Evolutionary conservation across 352 stramenopile species (phyloP).

Genomic region (Sclerospora graminicola): DNA sequence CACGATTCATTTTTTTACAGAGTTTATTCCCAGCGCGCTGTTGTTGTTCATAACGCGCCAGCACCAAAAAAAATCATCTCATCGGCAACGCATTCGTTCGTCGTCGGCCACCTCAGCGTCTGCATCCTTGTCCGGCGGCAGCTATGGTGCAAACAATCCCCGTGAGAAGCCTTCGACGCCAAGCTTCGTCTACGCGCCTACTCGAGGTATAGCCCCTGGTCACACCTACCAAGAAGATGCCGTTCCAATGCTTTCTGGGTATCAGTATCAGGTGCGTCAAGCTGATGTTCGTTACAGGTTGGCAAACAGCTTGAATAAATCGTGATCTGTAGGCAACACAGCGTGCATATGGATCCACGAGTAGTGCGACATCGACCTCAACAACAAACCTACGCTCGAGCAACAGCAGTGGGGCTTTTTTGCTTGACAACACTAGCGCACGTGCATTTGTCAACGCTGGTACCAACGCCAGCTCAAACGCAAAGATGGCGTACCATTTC

Average conservation of each 20-base stretch:
- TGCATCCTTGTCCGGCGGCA: slow-evolving; percentile 23
- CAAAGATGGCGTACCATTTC: slow-evolving; percentile 15
- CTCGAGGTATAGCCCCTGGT: slow-evolving; percentile 16
- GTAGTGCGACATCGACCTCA: slow-evolving; percentile 9
- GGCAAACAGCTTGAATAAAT: neutral
- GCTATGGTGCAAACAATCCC: slow-evolving; percentile 18
- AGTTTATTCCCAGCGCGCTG: slow-evolving; percentile 60
- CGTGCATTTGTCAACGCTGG: slow-evolving; percentile 26
- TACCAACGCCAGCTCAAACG: slow-evolving; percentile 14
- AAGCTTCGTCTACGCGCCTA: slow-evolving; percentile 26
- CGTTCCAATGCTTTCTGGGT: slow-evolving; percentile 43
- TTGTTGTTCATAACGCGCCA: slow-evolving; percentile 61
- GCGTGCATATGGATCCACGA: slow-evolving; percentile 27
- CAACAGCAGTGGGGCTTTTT: slow-evolving; percentile 35
- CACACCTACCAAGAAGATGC: slow-evolving; percentile 39
- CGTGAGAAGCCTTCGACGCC: slow-evolving; percentile 31
- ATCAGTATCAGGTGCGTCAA: slow-evolving; percentile 47
- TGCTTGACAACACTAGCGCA: slow-evolving; percentile 33
- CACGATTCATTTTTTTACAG: slow-evolving; percentile 52
- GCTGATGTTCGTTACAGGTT: neutral
- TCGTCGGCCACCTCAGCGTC: slow-evolving; percentile 19
- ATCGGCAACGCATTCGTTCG: slow-evolving; percentile 17
- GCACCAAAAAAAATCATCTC: slow-evolving; percentile 14
- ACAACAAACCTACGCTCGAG: slow-evolving; percentile 29
- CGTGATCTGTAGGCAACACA: slow-evolving; percentile 22